Evolutionary conservation across 1,284 basidiomycete species (phyloP).

Genomic region (Polyporus tsugae): DNA sequence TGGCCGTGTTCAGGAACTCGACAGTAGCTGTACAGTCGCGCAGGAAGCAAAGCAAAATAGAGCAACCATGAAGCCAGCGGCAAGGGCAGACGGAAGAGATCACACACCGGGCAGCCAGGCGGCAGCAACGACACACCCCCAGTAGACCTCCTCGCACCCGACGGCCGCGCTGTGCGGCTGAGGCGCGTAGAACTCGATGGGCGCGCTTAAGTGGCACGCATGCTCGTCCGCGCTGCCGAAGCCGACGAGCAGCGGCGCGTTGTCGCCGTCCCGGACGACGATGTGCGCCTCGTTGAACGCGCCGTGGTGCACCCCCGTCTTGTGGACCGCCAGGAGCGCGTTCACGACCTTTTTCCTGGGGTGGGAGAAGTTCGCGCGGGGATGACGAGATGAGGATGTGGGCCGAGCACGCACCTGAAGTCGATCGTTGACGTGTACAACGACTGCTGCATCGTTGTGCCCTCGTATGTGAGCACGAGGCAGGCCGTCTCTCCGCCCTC

Average conservation of each 20-base stretch:
- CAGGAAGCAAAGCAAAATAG: conserved; percentile 1
- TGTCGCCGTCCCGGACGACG: conserved; percentile 16
- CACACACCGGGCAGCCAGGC: conserved; percentile 26
- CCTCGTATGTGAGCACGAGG: conserved; percentile 20
- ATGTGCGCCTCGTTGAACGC: conserved; percentile 21
- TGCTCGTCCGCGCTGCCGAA: conserved; percentile 20
- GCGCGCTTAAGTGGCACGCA: conserved; percentile 13
- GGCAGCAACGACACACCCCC: conserved; percentile 20
- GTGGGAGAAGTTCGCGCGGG: conserved; percentile 2
- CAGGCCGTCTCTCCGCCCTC: conserved; percentile 16
- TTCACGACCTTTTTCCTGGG: conserved; percentile 20
- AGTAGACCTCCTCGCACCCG: conserved; percentile 21
- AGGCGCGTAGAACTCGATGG: conserved; percentile 19
- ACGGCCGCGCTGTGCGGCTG: conserved; percentile 20
- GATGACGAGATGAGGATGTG: not conserved
- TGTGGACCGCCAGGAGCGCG: conserved; percentile 17
- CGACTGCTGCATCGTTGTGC: conserved; percentile 15
- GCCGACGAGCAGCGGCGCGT: conserved; percentile 19
- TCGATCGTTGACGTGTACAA: conserved; percentile 17
- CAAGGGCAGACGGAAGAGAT: not conserved
- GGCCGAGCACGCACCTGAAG: conserved; percentile 19
- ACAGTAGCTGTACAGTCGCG: conserved; percentile 19
- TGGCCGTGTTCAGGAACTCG: conserved; percentile 16
- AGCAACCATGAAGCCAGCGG: conserved; percentile 15
- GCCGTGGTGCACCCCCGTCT: conserved; percentile 19